Evolutionary conservation across 495 filamentous ascomycete genomes (phyloP).

Genomic region (Daldinia decipiens): DNA sequence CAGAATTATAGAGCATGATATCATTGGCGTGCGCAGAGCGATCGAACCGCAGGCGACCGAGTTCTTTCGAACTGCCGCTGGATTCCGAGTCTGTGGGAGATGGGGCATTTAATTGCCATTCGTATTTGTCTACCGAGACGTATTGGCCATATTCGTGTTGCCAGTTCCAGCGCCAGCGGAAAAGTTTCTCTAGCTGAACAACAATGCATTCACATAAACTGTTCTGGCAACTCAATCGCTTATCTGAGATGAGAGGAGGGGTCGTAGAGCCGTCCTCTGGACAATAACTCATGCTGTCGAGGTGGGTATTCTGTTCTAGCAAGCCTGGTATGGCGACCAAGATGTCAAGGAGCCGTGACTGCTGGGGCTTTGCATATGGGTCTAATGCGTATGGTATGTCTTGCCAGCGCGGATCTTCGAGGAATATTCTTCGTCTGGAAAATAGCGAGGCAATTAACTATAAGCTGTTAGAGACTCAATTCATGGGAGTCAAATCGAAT

Average conservation of each 20-base stretch:
- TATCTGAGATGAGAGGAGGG: conserved; percentile 13
- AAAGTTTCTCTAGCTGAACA: conserved; percentile 32
- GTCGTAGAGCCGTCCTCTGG: background rate
- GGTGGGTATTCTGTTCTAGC: conserved; percentile 23
- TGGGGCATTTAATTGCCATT: conserved; percentile 1
- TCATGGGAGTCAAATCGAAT: background rate
- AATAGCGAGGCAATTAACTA: conserved; percentile 35
- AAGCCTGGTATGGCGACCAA: conserved; percentile 41
- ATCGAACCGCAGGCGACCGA: conserved; percentile 24
- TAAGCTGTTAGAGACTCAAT: conserved; percentile 5
- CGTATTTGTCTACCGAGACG: conserved; percentile 12
- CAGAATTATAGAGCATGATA: conserved; percentile 39
- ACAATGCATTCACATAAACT: conserved; percentile 19
- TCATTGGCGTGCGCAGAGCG: conserved; percentile 30
- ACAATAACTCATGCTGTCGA: conserved; percentile 13
- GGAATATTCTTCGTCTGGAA: conserved; percentile 34
- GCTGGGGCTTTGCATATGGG: conserved; percentile 28
- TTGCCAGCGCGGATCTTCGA: conserved; percentile 36
- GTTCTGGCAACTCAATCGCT: background rate
- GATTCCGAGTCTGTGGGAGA: background rate
- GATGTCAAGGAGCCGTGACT: conserved; percentile 37
- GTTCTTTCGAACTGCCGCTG: background rate
- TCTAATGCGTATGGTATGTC: conserved; percentile 34
- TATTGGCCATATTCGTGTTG: conserved; percentile 28
- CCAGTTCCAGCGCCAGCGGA: conserved; percentile 42